Percentiles rank a stretch among this genome's conserved stretches.
Evolutionary conservation across 169 alveolate genomes (phyloP).

Genomic region (Eimeria sp.): DNA sequence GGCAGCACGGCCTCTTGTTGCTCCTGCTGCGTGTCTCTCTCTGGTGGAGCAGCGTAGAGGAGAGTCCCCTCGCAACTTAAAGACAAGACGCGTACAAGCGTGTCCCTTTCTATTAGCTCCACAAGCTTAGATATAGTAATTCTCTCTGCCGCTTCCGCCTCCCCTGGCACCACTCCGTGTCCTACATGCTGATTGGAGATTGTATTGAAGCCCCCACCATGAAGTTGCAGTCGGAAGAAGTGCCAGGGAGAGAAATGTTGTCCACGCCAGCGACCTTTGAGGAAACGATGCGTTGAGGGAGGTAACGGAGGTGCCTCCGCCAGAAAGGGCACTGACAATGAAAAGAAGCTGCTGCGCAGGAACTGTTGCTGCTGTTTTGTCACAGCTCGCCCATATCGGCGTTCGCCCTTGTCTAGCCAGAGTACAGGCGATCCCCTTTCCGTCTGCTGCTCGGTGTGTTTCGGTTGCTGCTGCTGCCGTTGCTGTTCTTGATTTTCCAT

Average conservation of each 20-base stretch:
- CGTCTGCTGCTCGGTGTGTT: not conserved
- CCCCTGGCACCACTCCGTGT: conserved; percentile 44
- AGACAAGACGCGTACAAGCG: conserved; percentile 10
- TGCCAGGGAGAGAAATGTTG: conserved; percentile 76
- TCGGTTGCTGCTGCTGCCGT: conserved; percentile 31
- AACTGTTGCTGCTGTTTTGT: not conserved
- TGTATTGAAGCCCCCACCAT: not conserved
- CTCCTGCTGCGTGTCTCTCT: not conserved
- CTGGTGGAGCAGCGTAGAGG: conserved; percentile 20
- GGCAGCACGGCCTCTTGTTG: not conserved
- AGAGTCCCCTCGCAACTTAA: conserved; percentile 75
- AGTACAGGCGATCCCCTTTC: not conserved
- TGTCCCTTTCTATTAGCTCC: conserved; percentile 32
- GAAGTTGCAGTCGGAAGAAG: conserved; percentile 66
- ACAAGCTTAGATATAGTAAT: conserved; percentile 51
- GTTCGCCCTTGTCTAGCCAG: conserved; percentile 59
- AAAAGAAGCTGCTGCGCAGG: conserved; percentile 74
- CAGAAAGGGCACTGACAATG: conserved; percentile 67
- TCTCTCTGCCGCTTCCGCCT: conserved; percentile 54
- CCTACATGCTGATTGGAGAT: not conserved
- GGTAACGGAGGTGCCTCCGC: conserved; percentile 79
- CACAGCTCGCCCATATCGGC: conserved; percentile 17
- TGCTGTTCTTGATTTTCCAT: not conserved
- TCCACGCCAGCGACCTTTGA: conserved; percentile 45
- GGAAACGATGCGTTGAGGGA: conserved; percentile 61